Base-by-base conservation (phyloP, 805 yeast species). In the Kluyveromyces starmeri region DNA sequence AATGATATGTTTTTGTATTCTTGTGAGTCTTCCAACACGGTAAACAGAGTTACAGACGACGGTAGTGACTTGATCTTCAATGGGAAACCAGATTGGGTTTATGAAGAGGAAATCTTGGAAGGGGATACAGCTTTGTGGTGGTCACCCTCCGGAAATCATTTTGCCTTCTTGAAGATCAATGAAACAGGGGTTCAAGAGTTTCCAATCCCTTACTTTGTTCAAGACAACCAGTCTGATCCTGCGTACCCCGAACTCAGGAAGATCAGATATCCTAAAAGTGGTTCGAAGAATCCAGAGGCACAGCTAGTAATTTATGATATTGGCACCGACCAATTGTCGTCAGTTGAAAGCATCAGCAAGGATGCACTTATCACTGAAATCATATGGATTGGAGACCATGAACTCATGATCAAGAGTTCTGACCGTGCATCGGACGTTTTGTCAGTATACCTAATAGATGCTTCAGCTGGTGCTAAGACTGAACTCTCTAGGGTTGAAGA, bases 61-160 rank as follows among this genome's bases (percentile, higher is more conserved):
- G 95, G 95, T 11, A 75, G 77, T 21, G 68, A 64, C 1, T 68
- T 73, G 42, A 64, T 83, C 6, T 84, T 85, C 59, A 81, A 86
- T 51, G 96, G 95, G 2, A 78, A 78, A 41, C 94, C 95, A 0
- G 95, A 85, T 51, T 85, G 96, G 96, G 94, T 84, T 6, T 85
- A 85, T 46, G 96, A 86, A 51, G 96, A 85, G 46, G 96, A 85
- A 56, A 92, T 85, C 1, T 68, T 82, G 35, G 75, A 73, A 22
- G 69, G 73, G 16, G 85, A 78, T 46, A 59, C 68, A 15, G 83
- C 88, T 1, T 45, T 84, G 31, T 85, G 94, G 94, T 86, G 95
- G 95, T 79, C 94, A 4, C 83, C 83, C 7, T 57, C 65, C 27
- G 86, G 89, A 9, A 61, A 69, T n/a, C 68, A 65, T 46, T 51